Percentiles rank a stretch among this genome's conserved stretches.
Conservation (phyloP, 768 basidiomycete species). For the Boletus sp. region DNA sequence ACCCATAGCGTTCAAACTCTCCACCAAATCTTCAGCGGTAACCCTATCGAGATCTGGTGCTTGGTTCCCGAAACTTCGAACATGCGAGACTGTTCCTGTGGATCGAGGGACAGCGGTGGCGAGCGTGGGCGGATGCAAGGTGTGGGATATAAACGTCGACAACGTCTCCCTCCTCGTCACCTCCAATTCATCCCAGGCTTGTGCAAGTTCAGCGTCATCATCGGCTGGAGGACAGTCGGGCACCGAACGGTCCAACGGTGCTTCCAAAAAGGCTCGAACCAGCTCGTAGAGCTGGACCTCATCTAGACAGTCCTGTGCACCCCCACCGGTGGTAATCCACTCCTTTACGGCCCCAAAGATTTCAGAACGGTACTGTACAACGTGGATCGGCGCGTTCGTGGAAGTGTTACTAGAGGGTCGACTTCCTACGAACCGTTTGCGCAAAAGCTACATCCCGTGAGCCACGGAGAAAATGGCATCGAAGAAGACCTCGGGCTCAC, state of each 20-base stretch:
- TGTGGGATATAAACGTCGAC: constrained; percentile 50
- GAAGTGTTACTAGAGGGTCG: constrained; percentile 41
- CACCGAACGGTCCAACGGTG: constrained; percentile 49
- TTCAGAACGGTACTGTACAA: constrained; percentile 53
- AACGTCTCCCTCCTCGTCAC: constrained; percentile 42
- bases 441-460: constrained; percentile 51
- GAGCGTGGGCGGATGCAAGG: constrained; percentile 52
- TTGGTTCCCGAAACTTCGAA: constrained; percentile 36
- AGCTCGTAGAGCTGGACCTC: constrained; percentile 61
- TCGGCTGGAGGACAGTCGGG: constrained; percentile 34
- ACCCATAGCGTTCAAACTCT: constrained; percentile 74
- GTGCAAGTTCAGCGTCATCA: constrained; percentile 43
- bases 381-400: constrained; percentile 42
- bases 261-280: constrained; percentile 58
- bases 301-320: constrained; percentile 76
- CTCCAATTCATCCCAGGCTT: constrained; percentile 44
- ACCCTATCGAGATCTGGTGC: constrained; percentile 64
- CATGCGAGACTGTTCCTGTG: background rate
- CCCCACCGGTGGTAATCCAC: constrained; percentile 72
- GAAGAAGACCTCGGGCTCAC: constrained; percentile 37
- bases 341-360: constrained; percentile 64
- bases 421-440: constrained; percentile 65
- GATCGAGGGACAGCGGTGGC: constrained; percentile 27
- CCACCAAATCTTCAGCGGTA: constrained; percentile 68
- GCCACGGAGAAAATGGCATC: background rate